phyloP scores from a whole-genome alignment of 805 yeast species.

The Nakazawaea peltata region DNA sequence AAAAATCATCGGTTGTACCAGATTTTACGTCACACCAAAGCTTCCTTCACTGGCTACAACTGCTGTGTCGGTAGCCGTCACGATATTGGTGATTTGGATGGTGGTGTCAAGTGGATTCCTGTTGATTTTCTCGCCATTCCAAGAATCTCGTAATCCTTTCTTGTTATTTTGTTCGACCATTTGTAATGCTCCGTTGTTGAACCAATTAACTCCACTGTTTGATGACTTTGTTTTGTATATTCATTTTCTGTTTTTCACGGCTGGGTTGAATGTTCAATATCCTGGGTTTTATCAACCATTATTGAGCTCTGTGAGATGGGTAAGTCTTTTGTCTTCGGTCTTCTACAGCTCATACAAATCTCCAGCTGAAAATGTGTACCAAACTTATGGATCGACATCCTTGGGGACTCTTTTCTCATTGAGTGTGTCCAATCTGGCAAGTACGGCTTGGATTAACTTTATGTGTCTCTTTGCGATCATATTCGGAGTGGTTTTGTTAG shows the following conservation, averaged over 20 bases:
- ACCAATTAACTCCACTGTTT: slow-evolving; percentile 47
- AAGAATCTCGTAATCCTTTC: slow-evolving; percentile 48
- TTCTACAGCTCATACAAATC: neutral
- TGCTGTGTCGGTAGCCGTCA: slow-evolving; percentile 30
- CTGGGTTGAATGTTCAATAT: slow-evolving; percentile 44
- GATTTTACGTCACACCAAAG: slow-evolving; percentile 40
- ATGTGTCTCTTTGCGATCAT: slow-evolving; percentile 25
- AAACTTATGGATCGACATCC: slow-evolving; percentile 30
- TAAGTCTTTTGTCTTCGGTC: slow-evolving; percentile 33
- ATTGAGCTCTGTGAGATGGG: slow-evolving; percentile 44
- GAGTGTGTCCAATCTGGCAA: slow-evolving; percentile 15
- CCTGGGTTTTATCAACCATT: slow-evolving; percentile 60
- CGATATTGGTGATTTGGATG: slow-evolving; percentile 32
- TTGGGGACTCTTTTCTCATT: slow-evolving; percentile 29
- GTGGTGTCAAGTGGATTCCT: slow-evolving; percentile 25
- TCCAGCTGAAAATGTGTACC: slow-evolving; percentile 7
- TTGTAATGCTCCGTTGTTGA: slow-evolving; percentile 47
- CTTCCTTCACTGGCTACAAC: slow-evolving; percentile 28
- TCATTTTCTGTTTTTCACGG: slow-evolving; percentile 52
- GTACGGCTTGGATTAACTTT: slow-evolving; percentile 35
- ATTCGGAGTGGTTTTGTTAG: slow-evolving; percentile 17
- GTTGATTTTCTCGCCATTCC: slow-evolving; percentile 42
- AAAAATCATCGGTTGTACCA: slow-evolving; percentile 36
- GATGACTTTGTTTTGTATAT: slow-evolving; percentile 41
- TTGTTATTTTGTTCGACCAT: slow-evolving; percentile 47